Evolutionary conservation across 2,329 filamentous ascomycete genomes (phyloP), one percentile per base, ranked within the genome.

Genomic region (Trichoderma koningiopsis): DNA sequence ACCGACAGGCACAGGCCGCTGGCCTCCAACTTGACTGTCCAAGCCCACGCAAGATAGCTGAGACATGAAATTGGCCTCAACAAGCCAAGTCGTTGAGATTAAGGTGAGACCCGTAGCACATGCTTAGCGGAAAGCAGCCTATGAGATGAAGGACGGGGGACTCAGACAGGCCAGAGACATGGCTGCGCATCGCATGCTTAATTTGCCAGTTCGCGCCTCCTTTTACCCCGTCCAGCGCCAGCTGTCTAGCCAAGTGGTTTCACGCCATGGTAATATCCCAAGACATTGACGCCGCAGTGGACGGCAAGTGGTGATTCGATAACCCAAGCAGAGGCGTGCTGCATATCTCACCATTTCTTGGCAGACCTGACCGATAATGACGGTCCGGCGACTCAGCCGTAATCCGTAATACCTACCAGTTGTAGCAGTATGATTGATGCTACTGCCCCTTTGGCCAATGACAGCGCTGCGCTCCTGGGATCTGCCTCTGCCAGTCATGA

Each of bases 171-270:
- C 35, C n/a, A 69, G 59, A 69, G 67, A 69, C 67, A 69, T 67
- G 68, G 40, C 55, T 67, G 29, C 62, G 68, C 66, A 69, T 69
- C 62, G 68, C 66, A 67, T 69, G 68, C 68, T 68, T 62, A 68
- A 68, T 56, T 68, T 69, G 19, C 40, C 40, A 43, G 40, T 43
- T 35, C 52, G 52, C 56, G 35, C n/a, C 59, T 53, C 53, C 53
- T 65, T 65, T 65, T 47, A 13, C 52, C 29, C 40, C 40, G 29
- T 59, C 27, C 37, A 35, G 53, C 52, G 40, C 37, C 37, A 37
- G 61, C 40, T 29, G 53, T 55, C 56, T 43, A 43, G 37, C 47
- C 68, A 33, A 53, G 47, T 62, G 63, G 68, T 56, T 61, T 67
- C 68, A 68, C 56, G 55, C 68, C 59, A 69, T 58, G 40, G 53